phyloP scores from a whole-genome alignment of 192 early-diverging fungal genomes.

The Coemansia sp. region DNA sequence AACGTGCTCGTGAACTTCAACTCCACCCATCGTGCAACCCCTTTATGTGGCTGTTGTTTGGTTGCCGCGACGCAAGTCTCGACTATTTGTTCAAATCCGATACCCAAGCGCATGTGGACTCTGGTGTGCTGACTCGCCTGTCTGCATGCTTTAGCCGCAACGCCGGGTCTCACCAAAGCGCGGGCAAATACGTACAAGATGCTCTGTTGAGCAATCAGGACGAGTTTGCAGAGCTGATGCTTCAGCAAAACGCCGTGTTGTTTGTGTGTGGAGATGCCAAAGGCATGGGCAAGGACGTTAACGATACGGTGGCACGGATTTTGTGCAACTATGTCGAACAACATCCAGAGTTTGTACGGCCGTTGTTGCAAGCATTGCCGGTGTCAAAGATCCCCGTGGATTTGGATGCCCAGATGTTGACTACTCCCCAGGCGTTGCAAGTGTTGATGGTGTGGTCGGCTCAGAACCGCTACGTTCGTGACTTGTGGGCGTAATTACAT shows the following conservation, averaged over 20 bases:
- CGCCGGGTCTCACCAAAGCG: slow-evolving; percentile 17
- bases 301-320: slow-evolving; percentile 72
- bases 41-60: slow-evolving; percentile 71
- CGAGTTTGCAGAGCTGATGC: slow-evolving; percentile 61
- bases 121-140: slow-evolving; percentile 59
- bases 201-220: slow-evolving; percentile 57
- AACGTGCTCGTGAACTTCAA: slow-evolving; percentile 60
- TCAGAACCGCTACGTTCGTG: slow-evolving; percentile 43
- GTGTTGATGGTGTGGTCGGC: slow-evolving; percentile 60
- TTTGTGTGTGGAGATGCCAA: slow-evolving; percentile 85
- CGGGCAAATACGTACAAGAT: slow-evolving; percentile 82
- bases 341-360: slow-evolving; percentile 26
- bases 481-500: slow-evolving; percentile 41
- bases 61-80: slow-evolving; percentile 66
- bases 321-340: slow-evolving; percentile 44
- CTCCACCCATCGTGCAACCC: neutral
- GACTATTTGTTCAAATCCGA: slow-evolving; percentile 74
- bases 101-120: slow-evolving; percentile 53
- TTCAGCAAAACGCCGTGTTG: slow-evolving; percentile 62
- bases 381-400: slow-evolving; percentile 49
- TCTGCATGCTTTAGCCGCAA: slow-evolving; percentile 69
- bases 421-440: slow-evolving; percentile 34
- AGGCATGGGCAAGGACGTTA: slow-evolving; percentile 87
- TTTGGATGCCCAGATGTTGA: slow-evolving; percentile 1
- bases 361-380: slow-evolving; percentile 33